Evolutionary conservation across 352 stramenopile genomes (phyloP), one percentile per base, ranked within the genome.

Genomic region (Phytopythium cucurbitacearum): DNA sequence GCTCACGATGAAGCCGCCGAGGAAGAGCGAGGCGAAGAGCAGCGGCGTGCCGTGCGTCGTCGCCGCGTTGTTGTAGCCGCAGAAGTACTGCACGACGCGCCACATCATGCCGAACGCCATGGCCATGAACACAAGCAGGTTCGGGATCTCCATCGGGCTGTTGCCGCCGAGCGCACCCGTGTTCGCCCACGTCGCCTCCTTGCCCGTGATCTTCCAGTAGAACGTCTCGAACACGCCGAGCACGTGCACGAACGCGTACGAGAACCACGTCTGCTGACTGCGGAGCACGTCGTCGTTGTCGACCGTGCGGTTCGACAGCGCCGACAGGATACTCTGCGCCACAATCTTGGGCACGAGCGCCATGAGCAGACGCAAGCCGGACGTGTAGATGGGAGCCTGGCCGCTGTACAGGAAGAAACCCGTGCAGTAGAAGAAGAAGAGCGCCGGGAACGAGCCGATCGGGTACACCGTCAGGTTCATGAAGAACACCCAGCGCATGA

Each of bases 401-500:
- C 78, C 78, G 43, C 57, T 87, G 71, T 85, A 89, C 56, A 89
- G 64, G 50, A 89, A 89, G 69, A 87, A 87, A 43, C 62, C 73
- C 40, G 78, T 89, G 59, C 82, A 69, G 69, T 87, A 89, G 61
- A 87, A 88, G 54, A 85, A 85, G 64, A 89, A 87, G 32, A 89
- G 69, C 4, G 75, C 78, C 3, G 78, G 75, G 65, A 89, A 87
- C 42, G 78, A 89, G 1, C 78, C 78, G 48, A 89, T 85, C 32
- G 78, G 78, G 56, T 89, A 89, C 41, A 89, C 73, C 10, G 75
- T 89, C 41, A 87, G 48, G 65, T 89, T 89, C 73, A 89, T 87
- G 62, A 87, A 89, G 71, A 89, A 87, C 4, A 89, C 72, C 76
- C 78, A 87, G 42, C 76, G 71, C 78, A 89, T 89, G 38, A 87